phyloP scores from a whole-genome alignment of 2,329 filamentous ascomycete genomes.

The Leptodontidium sp. region DNA sequence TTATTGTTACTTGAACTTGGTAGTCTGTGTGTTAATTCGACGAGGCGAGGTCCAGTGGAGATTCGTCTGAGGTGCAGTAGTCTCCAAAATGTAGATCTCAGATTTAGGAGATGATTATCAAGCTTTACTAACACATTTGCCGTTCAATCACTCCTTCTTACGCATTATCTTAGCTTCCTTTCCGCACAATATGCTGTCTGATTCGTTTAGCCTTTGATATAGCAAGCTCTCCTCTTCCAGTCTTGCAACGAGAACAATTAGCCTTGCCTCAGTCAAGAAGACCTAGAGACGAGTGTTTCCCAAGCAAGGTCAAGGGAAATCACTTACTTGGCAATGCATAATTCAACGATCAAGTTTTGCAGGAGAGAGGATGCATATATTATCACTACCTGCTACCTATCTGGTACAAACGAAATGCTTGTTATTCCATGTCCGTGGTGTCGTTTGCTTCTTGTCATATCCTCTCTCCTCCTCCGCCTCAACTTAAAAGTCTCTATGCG shows the following conservation, averaged over 20 bases:
- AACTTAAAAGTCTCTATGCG: slow-evolving; percentile 23
- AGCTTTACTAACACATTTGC: background rate
- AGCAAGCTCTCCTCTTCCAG: background rate
- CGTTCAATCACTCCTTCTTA: background rate
- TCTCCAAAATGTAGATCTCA: background rate
- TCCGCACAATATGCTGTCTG: background rate
- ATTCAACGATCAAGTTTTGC: background rate
- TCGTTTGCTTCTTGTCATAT: background rate
- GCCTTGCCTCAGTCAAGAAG: background rate
- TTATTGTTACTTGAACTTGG: background rate
- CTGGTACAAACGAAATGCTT: slow-evolving; percentile 13
- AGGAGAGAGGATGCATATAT: slow-evolving; percentile 13
- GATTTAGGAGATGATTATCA: slow-evolving; percentile 18
- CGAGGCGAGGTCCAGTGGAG: background rate
- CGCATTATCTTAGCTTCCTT: background rate
- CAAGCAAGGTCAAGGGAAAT: background rate
- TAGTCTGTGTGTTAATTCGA: background rate
- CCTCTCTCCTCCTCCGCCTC: background rate
- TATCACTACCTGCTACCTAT: slow-evolving; percentile 20
- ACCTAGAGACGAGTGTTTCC: background rate
- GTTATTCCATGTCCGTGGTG: slow-evolving; percentile 1
- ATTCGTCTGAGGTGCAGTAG: background rate
- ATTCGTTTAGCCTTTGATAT: background rate
- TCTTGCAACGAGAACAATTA: background rate
- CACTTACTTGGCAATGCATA: slow-evolving; percentile 2